Evolutionary conservation across 805 yeast species (phyloP), one percentile per base, ranked within the genome.

Genomic region (Candida adriatica): DNA sequence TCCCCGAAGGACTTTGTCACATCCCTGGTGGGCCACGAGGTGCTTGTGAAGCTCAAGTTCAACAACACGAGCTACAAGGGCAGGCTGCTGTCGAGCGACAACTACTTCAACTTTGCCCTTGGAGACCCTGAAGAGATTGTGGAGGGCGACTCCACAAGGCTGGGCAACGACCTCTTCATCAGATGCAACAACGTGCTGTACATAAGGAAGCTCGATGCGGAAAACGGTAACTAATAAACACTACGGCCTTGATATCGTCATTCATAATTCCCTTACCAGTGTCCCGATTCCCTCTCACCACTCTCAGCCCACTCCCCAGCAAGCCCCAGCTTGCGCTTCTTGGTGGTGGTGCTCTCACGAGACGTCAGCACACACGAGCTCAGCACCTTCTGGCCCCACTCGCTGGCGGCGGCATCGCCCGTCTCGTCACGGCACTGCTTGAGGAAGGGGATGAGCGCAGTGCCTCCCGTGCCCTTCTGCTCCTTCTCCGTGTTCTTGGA

Each of bases 381-480:
- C 33, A 79, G 61, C 16, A 79, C 64, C 39, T 90, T 68, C 51
- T 74, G 75, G 53, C 95, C 95, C 96, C 96, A 87, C 29, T 64
- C 70, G 34, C 95, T 90, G 16, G 95, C 95, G 15, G 96, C 95
- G 9, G 87, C 75, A 46, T 82, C 92, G 26, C 95, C 95, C 3
- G 96, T 88, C 55, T 88, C 96, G 59, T 88, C 96, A 56, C 96
- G 73, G 46, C 96, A 90, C 58, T 90, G 96, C 57, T 87, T 88
- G 53, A 88, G 68, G 61, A 88, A 90, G 17, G 96, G 95, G 37
- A 88, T 70, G 48, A 88, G 66, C 1, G 94, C 78, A 0, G 96
- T 88, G 27, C 97, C 96, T 14, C 97, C 97, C 1, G 97, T 88
- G 11, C 97, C 96, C 46, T 75, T 73, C 42, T 71, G 74, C 36